Percentiles rank a stretch among this genome's conserved stretches.
phyloP scores from a whole-genome alignment of 352 stramenopile species.

The Globisporangium iwayamae region DNA sequence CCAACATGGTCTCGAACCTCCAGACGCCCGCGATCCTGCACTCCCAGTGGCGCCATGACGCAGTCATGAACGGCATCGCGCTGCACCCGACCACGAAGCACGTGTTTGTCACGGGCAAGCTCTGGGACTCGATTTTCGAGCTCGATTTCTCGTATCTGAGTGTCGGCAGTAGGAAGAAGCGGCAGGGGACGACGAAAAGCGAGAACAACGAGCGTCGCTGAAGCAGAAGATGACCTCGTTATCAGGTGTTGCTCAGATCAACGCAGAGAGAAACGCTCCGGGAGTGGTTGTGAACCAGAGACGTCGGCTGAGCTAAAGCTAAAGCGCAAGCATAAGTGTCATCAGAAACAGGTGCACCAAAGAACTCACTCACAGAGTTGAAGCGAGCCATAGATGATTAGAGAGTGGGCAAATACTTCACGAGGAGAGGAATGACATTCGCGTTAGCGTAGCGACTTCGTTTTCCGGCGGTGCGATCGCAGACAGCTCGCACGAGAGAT shows the following conservation, averaged over 20 bases:
- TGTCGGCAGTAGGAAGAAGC: conserved; percentile 1
- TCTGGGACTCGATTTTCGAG: conserved; percentile 86
- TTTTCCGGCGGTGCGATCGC: conserved; percentile 17
- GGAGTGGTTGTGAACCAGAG: neutral
- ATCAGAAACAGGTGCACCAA: neutral
- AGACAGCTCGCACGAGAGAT: conserved; percentile 22
- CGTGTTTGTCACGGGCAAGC: conserved; percentile 76
- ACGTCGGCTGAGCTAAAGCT: neutral
- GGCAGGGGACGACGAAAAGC: neutral
- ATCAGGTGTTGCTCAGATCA: neutral
- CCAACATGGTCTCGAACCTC: conserved; percentile 56
- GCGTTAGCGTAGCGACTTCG: conserved; percentile 12
- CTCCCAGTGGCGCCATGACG: conserved; percentile 38
- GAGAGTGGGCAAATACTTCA: conserved; percentile 2
- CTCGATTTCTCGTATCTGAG: conserved; percentile 60
- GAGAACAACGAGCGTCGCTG: neutral
- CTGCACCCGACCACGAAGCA: conserved; percentile 58
- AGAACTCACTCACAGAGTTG: neutral
- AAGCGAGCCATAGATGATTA: neutral
- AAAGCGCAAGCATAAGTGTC: neutral
- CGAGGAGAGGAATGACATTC: conserved; percentile 24
- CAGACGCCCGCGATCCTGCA: conserved; percentile 44
- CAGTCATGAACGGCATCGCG: conserved; percentile 89
- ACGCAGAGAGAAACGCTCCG: neutral
- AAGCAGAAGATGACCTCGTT: neutral